These are phyloP conservation scores for Alternaria gansuensis DNA, from an alignment of 2,329 filamentous ascomycete species.

Conservation along the genomic window DNA sequence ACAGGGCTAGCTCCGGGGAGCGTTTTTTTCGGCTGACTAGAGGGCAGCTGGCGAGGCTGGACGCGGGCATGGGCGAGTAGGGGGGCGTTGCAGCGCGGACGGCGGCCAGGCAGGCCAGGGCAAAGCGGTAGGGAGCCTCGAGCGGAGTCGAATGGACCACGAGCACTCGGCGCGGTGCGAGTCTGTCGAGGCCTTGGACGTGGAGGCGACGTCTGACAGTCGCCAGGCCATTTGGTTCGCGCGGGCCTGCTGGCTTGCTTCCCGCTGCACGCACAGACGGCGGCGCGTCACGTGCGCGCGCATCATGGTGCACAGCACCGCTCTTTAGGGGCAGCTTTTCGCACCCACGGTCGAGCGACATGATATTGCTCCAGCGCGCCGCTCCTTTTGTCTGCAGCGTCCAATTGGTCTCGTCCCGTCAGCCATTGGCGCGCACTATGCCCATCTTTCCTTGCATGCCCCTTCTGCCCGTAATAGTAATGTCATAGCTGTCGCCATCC, in stretches of 20 bases:
- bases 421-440: conserved; percentile 22
- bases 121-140: neutral
- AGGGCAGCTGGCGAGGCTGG: conserved; percentile 48
- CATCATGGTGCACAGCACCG: conserved; percentile 29
- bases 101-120: conserved; percentile 31
- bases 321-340: conserved; percentile 36
- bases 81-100: conserved; percentile 48
- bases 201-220: conserved; percentile 24
- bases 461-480: conserved; percentile 29
- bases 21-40: conserved; percentile 50
- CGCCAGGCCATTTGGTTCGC: conserved; percentile 18
- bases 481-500: conserved; percentile 38
- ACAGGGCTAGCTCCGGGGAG: conserved; percentile 57
- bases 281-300: conserved; percentile 27
- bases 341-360: conserved; percentile 28
- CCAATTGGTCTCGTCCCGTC: conserved; percentile 28
- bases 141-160: neutral
- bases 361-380: conserved; percentile 36
- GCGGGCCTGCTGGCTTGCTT: conserved; percentile 31
- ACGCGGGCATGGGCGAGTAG: conserved; percentile 53
- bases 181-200: neutral
- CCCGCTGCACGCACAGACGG: conserved; percentile 30
- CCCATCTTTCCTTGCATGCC: conserved; percentile 20
- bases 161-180: conserved; percentile 1
- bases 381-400: conserved; percentile 38